These are phyloP conservation scores for Capsicum baccatum DNA, from an alignment of 257 asterid genomes.

Conservation along the genomic window DNA sequence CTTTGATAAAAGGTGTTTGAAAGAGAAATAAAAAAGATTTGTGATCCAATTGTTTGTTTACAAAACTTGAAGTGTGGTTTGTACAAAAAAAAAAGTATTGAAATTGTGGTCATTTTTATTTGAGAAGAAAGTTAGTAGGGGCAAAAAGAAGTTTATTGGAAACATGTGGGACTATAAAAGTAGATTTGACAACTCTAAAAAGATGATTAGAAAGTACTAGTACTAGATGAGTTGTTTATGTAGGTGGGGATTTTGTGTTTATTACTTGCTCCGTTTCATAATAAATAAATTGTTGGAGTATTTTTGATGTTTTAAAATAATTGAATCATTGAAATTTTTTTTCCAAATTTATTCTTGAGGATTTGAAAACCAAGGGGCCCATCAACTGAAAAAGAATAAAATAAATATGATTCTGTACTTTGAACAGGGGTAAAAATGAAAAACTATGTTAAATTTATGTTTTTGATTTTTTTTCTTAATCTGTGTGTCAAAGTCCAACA, in stretches of 20 bases:
- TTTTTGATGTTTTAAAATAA: no score
- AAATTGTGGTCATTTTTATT: conserved; percentile 16
- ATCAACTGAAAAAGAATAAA: no score
- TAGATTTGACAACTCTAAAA: neutral
- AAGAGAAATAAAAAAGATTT: neutral
- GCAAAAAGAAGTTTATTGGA: conserved; percentile 6
- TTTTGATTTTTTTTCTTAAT: no score
- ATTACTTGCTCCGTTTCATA: no score
- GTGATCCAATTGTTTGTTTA: conserved; percentile 3
- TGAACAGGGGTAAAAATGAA: no score
- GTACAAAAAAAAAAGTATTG: neutral
- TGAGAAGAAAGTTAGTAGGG: neutral
- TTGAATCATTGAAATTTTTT: no score
- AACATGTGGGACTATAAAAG: conserved; percentile 14
- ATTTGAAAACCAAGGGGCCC: no score
- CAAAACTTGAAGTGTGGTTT: neutral
- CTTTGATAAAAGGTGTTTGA: neutral
- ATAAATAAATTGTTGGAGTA: no score
- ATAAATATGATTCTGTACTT: no score
- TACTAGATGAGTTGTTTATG: neutral
- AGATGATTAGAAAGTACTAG: neutral
- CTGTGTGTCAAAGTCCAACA: no score
- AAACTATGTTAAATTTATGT: no score
- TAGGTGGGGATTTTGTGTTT: neutral
- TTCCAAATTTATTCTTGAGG: no score